Evolutionary conservation across 306 rosid genomes (phyloP), one percentile per base, ranked within the genome.

Genomic region (Quercus bicolor): DNA sequence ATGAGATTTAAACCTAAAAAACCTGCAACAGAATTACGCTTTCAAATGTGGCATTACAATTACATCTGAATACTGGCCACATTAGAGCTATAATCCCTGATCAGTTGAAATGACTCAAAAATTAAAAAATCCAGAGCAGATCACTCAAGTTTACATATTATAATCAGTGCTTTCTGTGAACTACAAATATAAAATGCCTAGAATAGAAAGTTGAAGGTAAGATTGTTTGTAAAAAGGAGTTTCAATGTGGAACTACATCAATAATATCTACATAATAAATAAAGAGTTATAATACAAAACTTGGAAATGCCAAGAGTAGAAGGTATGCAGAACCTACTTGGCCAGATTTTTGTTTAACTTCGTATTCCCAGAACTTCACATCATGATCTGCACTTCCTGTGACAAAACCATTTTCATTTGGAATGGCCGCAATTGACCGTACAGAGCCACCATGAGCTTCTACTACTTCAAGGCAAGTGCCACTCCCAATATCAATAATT

Each of bases 331-430:
- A 80, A 83, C 97, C 20, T 73, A 95, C 98, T 81, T 92, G 98
- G 82, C 89, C 84, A 12, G 97, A 82, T 26, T 83, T 89, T 77
- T 88, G 94, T 86, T 84, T 85, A 31, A 84, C 75, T 70, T 85
- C 80, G 75, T 95, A 95, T 80, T 90, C 98, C 98, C 98, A 95
- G 84, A 95, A 92, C 85, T 95, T 95, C 16, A 95, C 91, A 61
- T 95, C 98, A 24, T 88, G 92, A 81, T 95, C 98, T 45, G 94
- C 89, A 84, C 98, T 92, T 88, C 96, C 98, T 0, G 98, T 92
- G 75, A 91, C 90, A 80, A 95, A 95, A 69, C 96, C 91, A 86
- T 82, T 84, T 77, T 83, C 93, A 82, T 86, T 75, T 16, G 98
- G 98, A 73, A 94, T 26, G 64, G 90, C 90, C 51, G 88, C 80